A percentile compares a stretch with the other conserved stretches of the same genome.
phyloP scores from a whole-genome alignment of 2,329 filamentous ascomycete species.

The Penicillium hesseltinei region DNA sequence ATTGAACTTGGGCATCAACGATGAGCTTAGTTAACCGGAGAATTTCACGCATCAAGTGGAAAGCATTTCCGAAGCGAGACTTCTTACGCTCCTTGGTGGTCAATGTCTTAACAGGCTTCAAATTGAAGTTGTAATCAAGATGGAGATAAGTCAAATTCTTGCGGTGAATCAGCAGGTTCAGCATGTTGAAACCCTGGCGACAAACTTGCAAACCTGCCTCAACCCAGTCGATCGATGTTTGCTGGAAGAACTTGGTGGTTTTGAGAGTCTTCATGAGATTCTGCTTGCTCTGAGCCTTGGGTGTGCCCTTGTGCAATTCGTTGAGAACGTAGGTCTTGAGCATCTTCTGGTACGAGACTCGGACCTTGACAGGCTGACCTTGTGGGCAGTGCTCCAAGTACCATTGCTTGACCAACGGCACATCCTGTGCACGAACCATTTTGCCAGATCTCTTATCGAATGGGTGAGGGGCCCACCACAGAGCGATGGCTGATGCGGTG shows the following conservation, averaged over 20 bases:
- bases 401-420: constrained; percentile 96
- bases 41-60: constrained; percentile 98
- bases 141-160: constrained; percentile 98
- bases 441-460: constrained; percentile 91
- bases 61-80: constrained; percentile 97
- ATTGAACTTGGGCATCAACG: constrained; percentile 97
- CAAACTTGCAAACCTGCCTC: constrained; percentile 98
- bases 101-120: constrained; percentile 97
- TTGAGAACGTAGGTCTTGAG: constrained; percentile 96
- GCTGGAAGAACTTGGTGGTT: constrained; percentile 98
- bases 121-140: constrained; percentile 98
- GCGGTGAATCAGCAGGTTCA: constrained; percentile 93
- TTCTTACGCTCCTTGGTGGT: constrained; percentile 99
- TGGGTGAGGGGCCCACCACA: constrained; percentile 98
- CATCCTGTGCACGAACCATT: constrained; percentile 96
- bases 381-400: constrained; percentile 93
- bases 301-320: constrained; percentile 91
- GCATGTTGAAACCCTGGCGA: constrained; percentile 98
- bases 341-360: constrained; percentile 97
- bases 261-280: constrained; percentile 86
- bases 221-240: constrained; percentile 98
- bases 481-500: constrained; percentile 82
- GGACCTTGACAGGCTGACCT: constrained; percentile 90
- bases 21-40: constrained; percentile 93
- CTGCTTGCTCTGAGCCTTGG: constrained; percentile 94